phyloP scores from a whole-genome alignment of 179 eudicot species.

The Silene vulgaris region DNA sequence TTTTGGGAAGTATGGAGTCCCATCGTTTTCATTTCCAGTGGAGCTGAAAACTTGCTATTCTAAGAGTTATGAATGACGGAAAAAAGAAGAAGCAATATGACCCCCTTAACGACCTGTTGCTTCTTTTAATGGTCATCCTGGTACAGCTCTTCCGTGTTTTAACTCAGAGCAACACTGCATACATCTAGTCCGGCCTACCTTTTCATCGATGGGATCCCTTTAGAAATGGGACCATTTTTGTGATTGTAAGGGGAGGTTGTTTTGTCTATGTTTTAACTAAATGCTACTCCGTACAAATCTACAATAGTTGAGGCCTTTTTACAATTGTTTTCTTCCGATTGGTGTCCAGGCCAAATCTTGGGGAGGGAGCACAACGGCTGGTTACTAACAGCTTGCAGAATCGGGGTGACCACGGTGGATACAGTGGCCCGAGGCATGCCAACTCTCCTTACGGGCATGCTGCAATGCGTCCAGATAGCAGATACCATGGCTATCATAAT shows the following conservation, averaged over 20 bases:
- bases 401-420: constrained; percentile 33
- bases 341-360: constrained; percentile 47
- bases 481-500: constrained; percentile 29
- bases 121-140: neutral
- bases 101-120: neutral
- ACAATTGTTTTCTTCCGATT: neutral
- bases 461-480: constrained; percentile 20
- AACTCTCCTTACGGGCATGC: constrained; percentile 24
- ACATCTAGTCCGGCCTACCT: neutral
- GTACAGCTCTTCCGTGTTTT: neutral
- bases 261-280: neutral
- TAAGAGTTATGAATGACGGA: too few species aligned
- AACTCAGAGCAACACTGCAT: neutral
- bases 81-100: too few species aligned
- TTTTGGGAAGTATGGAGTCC: neutral
- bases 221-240: neutral
- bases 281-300: too few species aligned
- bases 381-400: constrained; percentile 64
- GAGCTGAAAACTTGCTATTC: too few species aligned
- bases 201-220: neutral
- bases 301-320: neutral
- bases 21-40: neutral
- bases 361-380: constrained; percentile 83
- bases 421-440: constrained; percentile 27
- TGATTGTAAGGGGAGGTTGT: neutral